Base-by-base conservation (phyloP, 768 basidiomycete genomes). In the Amanita inopinata region DNA sequence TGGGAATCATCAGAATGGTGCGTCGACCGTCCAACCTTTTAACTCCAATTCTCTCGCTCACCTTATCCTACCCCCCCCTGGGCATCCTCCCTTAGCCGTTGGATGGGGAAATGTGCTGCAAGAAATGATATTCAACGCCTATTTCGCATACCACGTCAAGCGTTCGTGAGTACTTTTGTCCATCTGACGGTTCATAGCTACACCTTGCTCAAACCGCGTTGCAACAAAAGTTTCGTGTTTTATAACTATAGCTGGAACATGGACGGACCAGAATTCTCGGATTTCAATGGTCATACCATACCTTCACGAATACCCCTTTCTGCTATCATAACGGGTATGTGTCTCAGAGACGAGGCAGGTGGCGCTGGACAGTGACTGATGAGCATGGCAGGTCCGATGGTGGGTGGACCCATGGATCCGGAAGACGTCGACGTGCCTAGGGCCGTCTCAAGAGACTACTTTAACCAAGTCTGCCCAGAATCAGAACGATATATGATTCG, bases 401-500 rank as follows among this genome's bases (percentile, higher is more conserved):
- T 39, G 23, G 47, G 50, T 3, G 44, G 43, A 14, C 17, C 31
- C n/a, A 14, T 33, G 40, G 27, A 17, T 4, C 33, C 33, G 9
- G 15, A 37, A 0, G 42, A 45, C 14, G 12, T 8, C 5, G 42
- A 43, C 33, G 35, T 37, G 8, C 50, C 44, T 2, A 38, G 44
- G 15, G 39, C 46, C n/a, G 40, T 47, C 6, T 47, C 46, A 12
- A 25, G 35, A 5, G 40, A 43, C 30, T 47, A 47, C 28, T 47
- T 41, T 25, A 35, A 47, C 10, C 15, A 36, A 22, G 27, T 47
- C 27, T 47, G 46, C 30, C 46, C 46, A n/a, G 38, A 38, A 22
- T 22, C 22, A 4, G 34, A 43, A 7, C 47, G 43, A 5, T 22
- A 42, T 24, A 30, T 43, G 14, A 23, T 44, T 10, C 23, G 31